These are phyloP conservation scores for Colletotrichum endophyticum DNA, from an alignment of 2,329 filamentous ascomycete species.

Conservation along the genomic window DNA sequence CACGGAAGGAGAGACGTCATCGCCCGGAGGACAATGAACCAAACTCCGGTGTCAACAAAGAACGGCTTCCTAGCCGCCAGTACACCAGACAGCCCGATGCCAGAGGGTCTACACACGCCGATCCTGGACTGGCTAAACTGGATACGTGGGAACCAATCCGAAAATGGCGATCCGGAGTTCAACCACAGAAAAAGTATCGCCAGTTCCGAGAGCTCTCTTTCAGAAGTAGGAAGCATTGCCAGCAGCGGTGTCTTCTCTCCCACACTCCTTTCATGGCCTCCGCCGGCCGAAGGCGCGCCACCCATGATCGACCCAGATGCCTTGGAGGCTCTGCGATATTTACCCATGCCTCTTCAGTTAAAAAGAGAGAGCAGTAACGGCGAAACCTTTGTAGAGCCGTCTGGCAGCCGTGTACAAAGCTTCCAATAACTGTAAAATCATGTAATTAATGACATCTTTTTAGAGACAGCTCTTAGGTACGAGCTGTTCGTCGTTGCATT, in stretches of 20 bases:
- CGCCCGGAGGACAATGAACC: neutral
- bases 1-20: conserved; percentile 13
- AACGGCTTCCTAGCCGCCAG: neutral
- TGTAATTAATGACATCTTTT: neutral
- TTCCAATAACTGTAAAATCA: neutral
- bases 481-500: neutral
- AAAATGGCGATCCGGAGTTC: conserved; percentile 1
- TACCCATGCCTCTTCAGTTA: neutral
- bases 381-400: neutral
- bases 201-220: neutral
- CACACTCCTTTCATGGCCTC: neutral
- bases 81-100: neutral
- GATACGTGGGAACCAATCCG: conserved; percentile 7
- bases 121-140: conserved; percentile 10
- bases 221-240: neutral
- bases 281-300: neutral
- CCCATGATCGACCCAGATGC: neutral
- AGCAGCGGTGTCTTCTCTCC: conserved; percentile 18
- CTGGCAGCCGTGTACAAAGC: neutral
- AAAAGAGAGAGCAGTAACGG: neutral
- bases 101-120: neutral
- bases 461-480: neutral
- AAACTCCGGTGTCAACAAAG: neutral
- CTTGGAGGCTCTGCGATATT: neutral
- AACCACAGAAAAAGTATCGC: conserved; percentile 14